Evolutionary conservation across 192 early-diverging fungal species (phyloP), one percentile per base, ranked within the genome.

Genomic region (Pilaira anomala): DNA sequence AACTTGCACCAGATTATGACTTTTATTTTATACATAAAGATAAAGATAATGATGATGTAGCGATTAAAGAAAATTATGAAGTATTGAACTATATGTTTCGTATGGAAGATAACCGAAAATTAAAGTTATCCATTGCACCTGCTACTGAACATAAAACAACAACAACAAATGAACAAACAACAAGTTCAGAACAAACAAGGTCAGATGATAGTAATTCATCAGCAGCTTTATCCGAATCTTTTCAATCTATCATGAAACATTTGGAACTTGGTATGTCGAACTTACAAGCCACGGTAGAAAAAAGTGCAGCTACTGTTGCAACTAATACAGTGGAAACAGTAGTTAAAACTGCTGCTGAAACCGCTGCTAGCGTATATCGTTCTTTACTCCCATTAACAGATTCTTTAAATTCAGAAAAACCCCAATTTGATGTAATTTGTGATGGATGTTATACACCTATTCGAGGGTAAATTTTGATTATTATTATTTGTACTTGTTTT

Each of bases 191-290:
- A 36, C 7, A 36, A 1, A 36, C 33, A 36, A 36, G 11, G 2
- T 36, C 33, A 1, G 11, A 36, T 36, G 33, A n/a, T n/a, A n/a
- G 5, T 36, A 9, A 36, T 9, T 4, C 18, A 13, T n/a, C 44
- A 3, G 44, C 18, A 19, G 18, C 44, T 18, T 46, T 46, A n/a
- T 46, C 44, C 1, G 44, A 58, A 3, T 39, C 40, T 4, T 40
- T 58, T 22, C 56, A 58, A 24, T 19, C 56, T 5, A 39, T 58
- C 12, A 58, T 58, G 18, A 58, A 58, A 7, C 36, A 58, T 22
- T 39, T 58, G 29, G 56, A 58, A 25, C 29, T 13, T 25, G 40
- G 40, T 16, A 40, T 58, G 1, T 14, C 33, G 2, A 58, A 21
- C 16, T 42, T 58, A 0, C 56, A 58, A 42, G 19, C 19, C 2